Evolutionary conservation across 1,139 yeast species (phyloP), one percentile per base, ranked within the genome.

Genomic region (Torulaspora globosa): DNA sequence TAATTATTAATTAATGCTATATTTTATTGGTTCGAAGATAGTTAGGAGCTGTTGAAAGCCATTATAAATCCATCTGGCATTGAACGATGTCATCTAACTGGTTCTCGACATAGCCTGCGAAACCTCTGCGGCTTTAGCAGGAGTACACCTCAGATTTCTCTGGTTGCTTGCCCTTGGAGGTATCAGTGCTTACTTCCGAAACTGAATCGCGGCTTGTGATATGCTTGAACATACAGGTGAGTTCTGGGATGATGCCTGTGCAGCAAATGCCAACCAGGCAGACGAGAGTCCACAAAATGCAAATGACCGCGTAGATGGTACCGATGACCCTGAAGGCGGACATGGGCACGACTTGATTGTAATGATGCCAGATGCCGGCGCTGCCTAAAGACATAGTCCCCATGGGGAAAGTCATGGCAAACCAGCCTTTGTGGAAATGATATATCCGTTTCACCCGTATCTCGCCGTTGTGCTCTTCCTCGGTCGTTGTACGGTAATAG

Each of bases 331-430:
- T 72, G 67, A 84, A 84, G 3, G 80, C 78, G 9, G 50, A 44
- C 38, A 60, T 26, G 3, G 63, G 63, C 8, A 57, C 59, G 24
- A 46, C 51, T 15, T 48, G 39, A 33, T 61, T 60, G 54, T 80
- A 68, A 5, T 75, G 72, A 41, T 69, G 72, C 5, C 74, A 64
- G 23, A 87, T 61, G 55, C 78, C 76, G 16, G 71, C 64, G 54
- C 79, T 75, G 2, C 87, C 78, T 16, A 84, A 65, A 0, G 83
- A 71, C 82, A 85, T 82, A 0, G 96, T 87, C 2, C 96, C 96
- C 55, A 87, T 61, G 1, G 96, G 96, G 80, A 89, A 89, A 51
- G 96, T 84, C 73, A 85, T 78, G 26, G 89, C 80, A 95, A 96
- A 88, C 76, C 84, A 86, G 0, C 81, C 79, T 53, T 76, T 75